Base-by-base conservation (phyloP, 2,329 filamentous ascomycete species). In the Talaromyces sp. region DNA sequence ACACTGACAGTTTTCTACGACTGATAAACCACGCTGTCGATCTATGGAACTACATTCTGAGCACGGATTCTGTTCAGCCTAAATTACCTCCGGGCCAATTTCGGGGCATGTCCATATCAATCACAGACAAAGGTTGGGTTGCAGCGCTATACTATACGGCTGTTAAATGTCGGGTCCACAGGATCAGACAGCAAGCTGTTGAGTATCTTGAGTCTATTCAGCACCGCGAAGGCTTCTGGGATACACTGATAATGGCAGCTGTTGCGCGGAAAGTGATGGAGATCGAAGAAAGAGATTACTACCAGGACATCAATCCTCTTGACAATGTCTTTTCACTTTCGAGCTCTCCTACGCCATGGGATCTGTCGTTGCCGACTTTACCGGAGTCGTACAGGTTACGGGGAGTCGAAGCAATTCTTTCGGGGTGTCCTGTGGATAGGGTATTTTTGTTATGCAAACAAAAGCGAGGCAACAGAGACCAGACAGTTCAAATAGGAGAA, bases 51-150 rank as follows among this genome's bases (percentile, higher is more conserved):
- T 31, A 37, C 13, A 11, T 6, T 52, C 2, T 39, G 22, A 33
- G 9, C 41, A 48, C 35, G 10, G 15, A 40, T 15, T 19, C 17
- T 11, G n/a, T n/a, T 6, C n/a, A 21, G 13, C 22, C n/a, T 22
- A 53, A 46, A 37, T 10, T 21, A 37, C 17, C 22, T 2, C 35
- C 35, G 2, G 35, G 35, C 13, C 21, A 52, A 13, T 37, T 17
- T 7, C 9, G 22, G 7, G 39, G 39, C 48, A 37, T 39, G 40
- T 17, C 31, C 22, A 22, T 22, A 50, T 53, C 57, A 13, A 54
- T 58, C n/a, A 53, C 41, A 19, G 57, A 58, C 28, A 50, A 48
- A n/a, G 57, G 57, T 33, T 58, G 57, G 50, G 41, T 58, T 22
- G 7, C 35, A 19, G 50, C 33, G 25, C 19, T 58, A 37, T 58